Conservation (phyloP, 163 green algal species). For the Trebouxiophyceae sp. region DNA sequence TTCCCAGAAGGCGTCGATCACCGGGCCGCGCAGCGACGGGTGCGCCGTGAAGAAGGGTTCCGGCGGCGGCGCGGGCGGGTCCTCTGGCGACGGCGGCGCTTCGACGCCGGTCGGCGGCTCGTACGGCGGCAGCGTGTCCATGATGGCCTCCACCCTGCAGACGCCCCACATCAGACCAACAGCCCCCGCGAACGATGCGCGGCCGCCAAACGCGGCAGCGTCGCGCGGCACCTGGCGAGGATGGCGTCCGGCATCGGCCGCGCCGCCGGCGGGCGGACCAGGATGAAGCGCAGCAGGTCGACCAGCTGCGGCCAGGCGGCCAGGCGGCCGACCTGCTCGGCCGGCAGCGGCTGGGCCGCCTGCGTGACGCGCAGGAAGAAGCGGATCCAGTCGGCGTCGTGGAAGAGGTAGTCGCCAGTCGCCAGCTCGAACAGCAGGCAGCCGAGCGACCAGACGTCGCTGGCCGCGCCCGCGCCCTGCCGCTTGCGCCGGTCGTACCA, state of each 20-base stretch:
- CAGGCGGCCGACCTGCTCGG: conserved; percentile 5
- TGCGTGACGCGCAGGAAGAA: conserved; percentile 44
- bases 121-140: too few species aligned
- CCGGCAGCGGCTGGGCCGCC: conserved; percentile 6
- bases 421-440: conserved; percentile 67
- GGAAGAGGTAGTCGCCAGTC: conserved; percentile 46
- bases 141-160: too few species aligned
- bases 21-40: background rate
- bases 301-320: conserved; percentile 18
- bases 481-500: conserved; percentile 26
- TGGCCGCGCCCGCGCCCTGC: conserved; percentile 12
- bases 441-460: conserved; percentile 54
- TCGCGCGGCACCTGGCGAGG: conserved; percentile 4
- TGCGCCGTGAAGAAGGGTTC: background rate
- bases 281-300: conserved; percentile 38
- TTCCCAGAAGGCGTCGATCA: background rate
- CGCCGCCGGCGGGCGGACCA: conserved; percentile 32
- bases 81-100: too few species aligned
- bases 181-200: too few species aligned
- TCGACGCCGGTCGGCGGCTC: too few species aligned
- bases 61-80: too few species aligned
- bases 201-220: too few species aligned
- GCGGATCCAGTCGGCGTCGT: conserved; percentile 50
- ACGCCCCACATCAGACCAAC: too few species aligned
- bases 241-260: conserved; percentile 29